These are phyloP conservation scores for Oryza longistaminata DNA, from an alignment of 176 grass and related monocot genomes.

Conservation along the genomic window DNA sequence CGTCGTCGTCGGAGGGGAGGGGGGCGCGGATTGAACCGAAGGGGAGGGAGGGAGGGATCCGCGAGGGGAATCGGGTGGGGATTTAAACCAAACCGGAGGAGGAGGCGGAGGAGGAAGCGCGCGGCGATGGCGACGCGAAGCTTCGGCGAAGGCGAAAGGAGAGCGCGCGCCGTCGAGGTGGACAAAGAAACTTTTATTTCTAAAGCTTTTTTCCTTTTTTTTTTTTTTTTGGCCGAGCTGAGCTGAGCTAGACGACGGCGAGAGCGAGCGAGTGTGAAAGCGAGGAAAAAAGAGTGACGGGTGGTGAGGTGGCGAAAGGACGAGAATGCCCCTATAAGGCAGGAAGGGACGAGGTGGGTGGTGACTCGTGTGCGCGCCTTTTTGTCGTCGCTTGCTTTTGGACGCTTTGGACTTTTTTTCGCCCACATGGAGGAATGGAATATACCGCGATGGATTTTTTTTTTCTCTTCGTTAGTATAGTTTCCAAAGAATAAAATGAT, in stretches of 20 bases:
- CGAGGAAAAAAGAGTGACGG: slow-evolving; percentile 9
- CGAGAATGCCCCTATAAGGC: not conserved
- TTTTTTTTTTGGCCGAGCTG: too few relatives aligned
- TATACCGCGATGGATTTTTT: too few relatives aligned
- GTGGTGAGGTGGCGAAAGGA: slow-evolving; percentile 14
- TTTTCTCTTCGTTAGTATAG: too few relatives aligned
- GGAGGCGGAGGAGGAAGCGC: not conserved
- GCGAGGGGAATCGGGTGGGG: not conserved
- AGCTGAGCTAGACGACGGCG: slow-evolving; percentile 1
- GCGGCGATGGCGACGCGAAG: not conserved
- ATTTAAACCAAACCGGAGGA: not conserved
- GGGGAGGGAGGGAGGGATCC: not conserved
- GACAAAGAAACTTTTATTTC: not conserved
- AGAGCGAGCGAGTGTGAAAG: slow-evolving; percentile 24
- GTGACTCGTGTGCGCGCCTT: too few relatives aligned
- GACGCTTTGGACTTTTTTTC: not conserved
- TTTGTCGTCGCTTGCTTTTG: not conserved
- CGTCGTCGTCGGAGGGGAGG: slow-evolving; percentile 23
- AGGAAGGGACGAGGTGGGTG: not conserved
- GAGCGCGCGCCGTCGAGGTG: slow-evolving; percentile 30
- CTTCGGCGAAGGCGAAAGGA: slow-evolving; percentile 30
- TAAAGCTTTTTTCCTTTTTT: not conserved
- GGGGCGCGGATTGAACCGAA: slow-evolving; percentile 6
- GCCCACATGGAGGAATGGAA: not conserved
- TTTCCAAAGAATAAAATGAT: too few relatives aligned